Evolutionary conservation across 225 moss, liverwort and hornwort species (phyloP).

Genomic region (Asterella californica): DNA sequence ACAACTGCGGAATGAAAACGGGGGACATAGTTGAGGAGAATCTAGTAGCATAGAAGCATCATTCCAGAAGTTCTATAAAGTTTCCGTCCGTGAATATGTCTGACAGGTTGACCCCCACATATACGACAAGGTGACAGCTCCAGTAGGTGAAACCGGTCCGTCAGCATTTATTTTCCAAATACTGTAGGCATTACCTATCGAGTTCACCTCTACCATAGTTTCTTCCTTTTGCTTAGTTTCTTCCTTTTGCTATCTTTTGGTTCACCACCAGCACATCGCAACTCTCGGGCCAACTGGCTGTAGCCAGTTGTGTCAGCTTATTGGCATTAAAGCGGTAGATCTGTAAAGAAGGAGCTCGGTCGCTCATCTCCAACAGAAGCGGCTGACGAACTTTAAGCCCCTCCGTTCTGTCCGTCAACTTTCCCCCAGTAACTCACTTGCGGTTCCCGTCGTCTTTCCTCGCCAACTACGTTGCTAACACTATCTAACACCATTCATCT

Average conservation of each 20-base stretch:
- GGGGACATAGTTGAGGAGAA: background rate
- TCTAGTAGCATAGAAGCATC: background rate
- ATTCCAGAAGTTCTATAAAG: background rate
- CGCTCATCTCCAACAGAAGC: no score
- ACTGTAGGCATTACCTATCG: background rate
- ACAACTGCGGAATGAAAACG: no score
- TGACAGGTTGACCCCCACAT: background rate
- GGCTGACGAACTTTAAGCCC: no score
- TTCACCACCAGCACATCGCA: background rate
- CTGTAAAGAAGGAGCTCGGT: no score
- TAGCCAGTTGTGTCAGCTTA: no score
- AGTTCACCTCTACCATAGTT: background rate
- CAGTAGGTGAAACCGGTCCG: background rate
- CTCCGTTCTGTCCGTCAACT: background rate
- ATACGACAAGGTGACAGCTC: background rate
- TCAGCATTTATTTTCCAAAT: background rate
- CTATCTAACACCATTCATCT: no score
- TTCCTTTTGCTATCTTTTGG: background rate
- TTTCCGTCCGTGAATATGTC: background rate
- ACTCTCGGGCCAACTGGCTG: background rate
- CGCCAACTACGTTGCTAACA: no score
- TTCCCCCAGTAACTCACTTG: background rate
- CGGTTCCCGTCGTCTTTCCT: background rate
- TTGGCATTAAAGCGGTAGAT: no score
- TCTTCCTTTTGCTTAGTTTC: background rate